Percentiles rank a stretch among this genome's conserved stretches.
Evolutionary conservation across 352 stramenopile genomes (phyloP).

Genomic region (Pythium dissimile): DNA sequence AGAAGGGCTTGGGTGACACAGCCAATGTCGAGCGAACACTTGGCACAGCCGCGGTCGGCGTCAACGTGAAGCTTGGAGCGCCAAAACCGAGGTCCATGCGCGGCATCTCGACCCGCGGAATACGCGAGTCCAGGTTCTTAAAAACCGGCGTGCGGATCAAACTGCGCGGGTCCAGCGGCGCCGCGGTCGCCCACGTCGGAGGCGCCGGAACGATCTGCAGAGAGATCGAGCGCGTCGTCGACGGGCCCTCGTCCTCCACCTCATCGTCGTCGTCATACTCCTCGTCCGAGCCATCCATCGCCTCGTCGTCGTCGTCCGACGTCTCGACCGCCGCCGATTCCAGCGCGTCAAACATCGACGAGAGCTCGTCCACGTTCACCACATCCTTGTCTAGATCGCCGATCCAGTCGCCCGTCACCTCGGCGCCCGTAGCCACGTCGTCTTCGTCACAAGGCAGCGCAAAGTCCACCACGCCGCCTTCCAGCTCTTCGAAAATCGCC

Average conservation of each 20-base stretch:
- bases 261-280: slow-evolving; percentile 37
- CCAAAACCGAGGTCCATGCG: slow-evolving; percentile 67
- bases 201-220: slow-evolving; percentile 47
- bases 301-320: slow-evolving; percentile 12
- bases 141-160: slow-evolving; percentile 77
- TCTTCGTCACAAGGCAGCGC: slow-evolving; percentile 55
- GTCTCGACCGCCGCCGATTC: slow-evolving; percentile 5
- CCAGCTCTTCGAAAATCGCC: slow-evolving; percentile 69
- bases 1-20: slow-evolving; percentile 49
- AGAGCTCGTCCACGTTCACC: slow-evolving; percentile 73
- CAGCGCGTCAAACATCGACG: slow-evolving; percentile 57
- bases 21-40: slow-evolving; percentile 17
- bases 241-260: slow-evolving; percentile 38
- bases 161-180: slow-evolving; percentile 68
- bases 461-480: slow-evolving; percentile 42
- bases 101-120: slow-evolving; percentile 59
- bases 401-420: slow-evolving; percentile 48
- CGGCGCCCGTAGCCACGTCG: slow-evolving; percentile 27
- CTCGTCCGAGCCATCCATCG: slow-evolving; percentile 29
- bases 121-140: slow-evolving; percentile 73
- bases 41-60: slow-evolving; percentile 8
- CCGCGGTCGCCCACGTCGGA: slow-evolving; percentile 47
- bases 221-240: slow-evolving; percentile 19
- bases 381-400: slow-evolving; percentile 60
- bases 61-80: slow-evolving; percentile 11